Conservation (phyloP, 2,329 filamentous ascomycete species). For the Teratosphaeria nubilosa region DNA sequence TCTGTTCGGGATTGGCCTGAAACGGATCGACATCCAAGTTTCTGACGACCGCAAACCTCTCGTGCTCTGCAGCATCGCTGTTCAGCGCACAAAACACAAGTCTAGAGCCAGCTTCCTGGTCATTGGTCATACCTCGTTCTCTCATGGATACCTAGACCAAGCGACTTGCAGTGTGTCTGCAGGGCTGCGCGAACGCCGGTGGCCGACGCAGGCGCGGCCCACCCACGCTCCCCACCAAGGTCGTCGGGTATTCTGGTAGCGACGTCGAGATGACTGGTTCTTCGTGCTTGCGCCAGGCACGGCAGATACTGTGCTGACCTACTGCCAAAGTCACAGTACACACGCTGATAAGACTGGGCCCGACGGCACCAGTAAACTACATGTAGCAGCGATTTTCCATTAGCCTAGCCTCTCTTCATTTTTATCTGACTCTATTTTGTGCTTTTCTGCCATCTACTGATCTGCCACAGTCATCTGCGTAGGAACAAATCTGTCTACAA, state of each 20-base stretch:
- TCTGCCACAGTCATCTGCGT: background rate
- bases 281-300: background rate
- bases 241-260: background rate
- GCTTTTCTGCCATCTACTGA: background rate
- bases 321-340: background rate
- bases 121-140: background rate
- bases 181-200: background rate
- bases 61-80: background rate
- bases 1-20: background rate
- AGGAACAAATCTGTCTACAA: background rate
- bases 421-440: background rate
- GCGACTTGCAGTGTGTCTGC: background rate
- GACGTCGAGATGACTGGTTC: background rate
- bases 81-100: background rate
- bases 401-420: background rate
- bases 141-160: background rate
- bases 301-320: background rate
- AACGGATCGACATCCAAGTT: background rate
- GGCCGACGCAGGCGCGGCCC: background rate
- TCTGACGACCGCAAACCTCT: background rate
- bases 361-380: background rate
- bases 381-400: background rate
- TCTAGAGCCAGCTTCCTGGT: background rate
- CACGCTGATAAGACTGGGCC: background rate
- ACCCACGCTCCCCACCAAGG: background rate